These are phyloP conservation scores for Suzukiozyma palmioleophila DNA, from an alignment of 1,139 yeast genomes.

Conservation along the genomic window DNA sequence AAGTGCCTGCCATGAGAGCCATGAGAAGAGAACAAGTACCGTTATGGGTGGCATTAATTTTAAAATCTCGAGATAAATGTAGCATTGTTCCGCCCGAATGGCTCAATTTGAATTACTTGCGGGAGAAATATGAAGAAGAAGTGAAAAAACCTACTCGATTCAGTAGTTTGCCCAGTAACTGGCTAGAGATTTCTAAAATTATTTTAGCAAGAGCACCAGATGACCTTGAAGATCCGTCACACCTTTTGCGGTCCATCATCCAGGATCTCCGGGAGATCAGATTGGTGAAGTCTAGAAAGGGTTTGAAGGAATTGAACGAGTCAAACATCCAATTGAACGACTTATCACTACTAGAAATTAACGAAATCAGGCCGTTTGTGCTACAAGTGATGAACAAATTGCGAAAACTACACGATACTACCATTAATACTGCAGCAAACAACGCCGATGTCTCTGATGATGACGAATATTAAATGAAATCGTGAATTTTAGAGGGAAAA, in stretches of 20 bases:
- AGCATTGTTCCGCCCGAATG: constrained; percentile 84
- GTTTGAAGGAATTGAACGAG: constrained; percentile 74
- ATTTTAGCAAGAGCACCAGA: constrained; percentile 67
- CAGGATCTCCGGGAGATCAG: constrained; percentile 86
- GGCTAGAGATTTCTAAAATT: constrained; percentile 79
- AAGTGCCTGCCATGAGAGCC: constrained; percentile 55
- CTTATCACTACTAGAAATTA: constrained; percentile 76
- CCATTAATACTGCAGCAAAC: constrained; percentile 19
- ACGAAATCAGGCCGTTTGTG: constrained; percentile 82
- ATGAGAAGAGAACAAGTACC: constrained; percentile 73
- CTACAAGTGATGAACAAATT: constrained; percentile 75
- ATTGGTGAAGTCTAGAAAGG: constrained; percentile 74
- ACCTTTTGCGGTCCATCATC: constrained; percentile 58
- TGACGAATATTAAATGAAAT: constrained; percentile 6
- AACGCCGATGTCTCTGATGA: constrained; percentile 19
- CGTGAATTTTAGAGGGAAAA: too few relatives aligned
- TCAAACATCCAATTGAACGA: constrained; percentile 82
- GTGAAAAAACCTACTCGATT: constrained; percentile 53
- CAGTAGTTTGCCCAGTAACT: constrained; percentile 74
- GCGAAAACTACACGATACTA: constrained; percentile 46
- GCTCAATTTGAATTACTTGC: constrained; percentile 61
- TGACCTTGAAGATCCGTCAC: constrained; percentile 66
- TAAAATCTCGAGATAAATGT: constrained; percentile 83
- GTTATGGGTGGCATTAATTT: constrained; percentile 79
- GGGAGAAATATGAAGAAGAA: constrained; percentile 66